Conservation (phyloP, 2,329 filamentous ascomycete genomes). For the Colletotrichum tropicicola region DNA sequence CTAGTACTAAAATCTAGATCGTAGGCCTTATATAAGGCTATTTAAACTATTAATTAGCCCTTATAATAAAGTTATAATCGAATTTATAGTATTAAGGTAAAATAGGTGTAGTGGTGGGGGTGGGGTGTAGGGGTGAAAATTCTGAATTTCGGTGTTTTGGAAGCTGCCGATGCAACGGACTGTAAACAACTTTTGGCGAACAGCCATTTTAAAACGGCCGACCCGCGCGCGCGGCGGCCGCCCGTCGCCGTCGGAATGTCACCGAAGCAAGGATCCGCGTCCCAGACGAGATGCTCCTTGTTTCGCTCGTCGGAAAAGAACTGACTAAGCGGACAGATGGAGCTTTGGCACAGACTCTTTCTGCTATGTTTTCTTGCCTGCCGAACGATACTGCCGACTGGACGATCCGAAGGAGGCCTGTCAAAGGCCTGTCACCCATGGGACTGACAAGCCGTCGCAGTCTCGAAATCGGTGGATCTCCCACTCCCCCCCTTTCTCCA, state of each 20-base stretch:
- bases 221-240: neutral
- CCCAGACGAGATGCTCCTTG: neutral
- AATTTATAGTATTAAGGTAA: too few species aligned
- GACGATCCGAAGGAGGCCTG: neutral
- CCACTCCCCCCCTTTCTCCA: neutral
- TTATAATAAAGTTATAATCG: too few species aligned
- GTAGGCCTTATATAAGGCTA: too few species aligned
- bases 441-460: slow-evolving; percentile 15
- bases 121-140: too few species aligned
- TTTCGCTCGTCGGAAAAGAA: neutral
- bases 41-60: too few species aligned
- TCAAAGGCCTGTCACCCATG: neutral
- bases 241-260: slow-evolving; percentile 1
- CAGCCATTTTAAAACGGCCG: neutral
- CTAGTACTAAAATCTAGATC: too few species aligned
- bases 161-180: too few species aligned
- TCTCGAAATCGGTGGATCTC: neutral
- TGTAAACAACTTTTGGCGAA: neutral
- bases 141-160: too few species aligned
- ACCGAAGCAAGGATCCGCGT: slow-evolving; percentile 10
- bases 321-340: slow-evolving; percentile 19
- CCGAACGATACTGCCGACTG: slow-evolving; percentile 18
- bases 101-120: too few species aligned
- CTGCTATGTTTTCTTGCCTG: neutral
- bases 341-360: neutral